Evolutionary conservation across 306 rosid genomes (phyloP).

Genomic region (Vicia sativa): DNA sequence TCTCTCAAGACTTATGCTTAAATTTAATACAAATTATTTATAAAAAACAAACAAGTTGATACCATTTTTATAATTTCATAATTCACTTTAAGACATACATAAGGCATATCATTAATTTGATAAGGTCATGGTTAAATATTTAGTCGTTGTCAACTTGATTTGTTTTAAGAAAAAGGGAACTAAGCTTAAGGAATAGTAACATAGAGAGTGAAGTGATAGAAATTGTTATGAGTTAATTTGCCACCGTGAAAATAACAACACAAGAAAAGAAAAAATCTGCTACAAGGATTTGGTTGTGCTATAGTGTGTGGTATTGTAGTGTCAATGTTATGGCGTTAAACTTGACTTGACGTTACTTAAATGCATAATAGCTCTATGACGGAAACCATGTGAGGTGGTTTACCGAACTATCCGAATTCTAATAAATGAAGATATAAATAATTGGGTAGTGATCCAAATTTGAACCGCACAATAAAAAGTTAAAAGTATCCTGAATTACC

Average conservation of each 20-base stretch:
- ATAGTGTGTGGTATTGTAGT: not conserved
- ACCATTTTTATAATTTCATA: too few species aligned
- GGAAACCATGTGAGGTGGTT: constrained; percentile 6
- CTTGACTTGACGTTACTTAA: not conserved
- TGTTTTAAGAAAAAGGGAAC: too few species aligned
- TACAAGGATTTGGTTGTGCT: not conserved
- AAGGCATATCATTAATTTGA: too few species aligned
- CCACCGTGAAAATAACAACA: not conserved
- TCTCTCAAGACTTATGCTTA: too few species aligned
- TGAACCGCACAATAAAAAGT: too few species aligned
- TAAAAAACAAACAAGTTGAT: too few species aligned
- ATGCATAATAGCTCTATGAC: not conserved
- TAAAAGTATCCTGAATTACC: too few species aligned
- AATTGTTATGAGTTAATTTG: not conserved
- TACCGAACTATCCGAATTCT: not conserved
- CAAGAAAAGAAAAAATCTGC: not conserved
- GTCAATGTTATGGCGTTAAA: not conserved
- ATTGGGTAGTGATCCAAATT: not conserved
- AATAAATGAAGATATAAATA: not conserved
- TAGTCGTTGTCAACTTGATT: too few species aligned
- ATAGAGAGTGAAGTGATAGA: not conserved
- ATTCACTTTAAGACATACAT: too few species aligned
- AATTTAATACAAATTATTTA: too few species aligned
- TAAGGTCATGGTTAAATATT: too few species aligned
- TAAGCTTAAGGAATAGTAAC: too few species aligned